phyloP scores from a whole-genome alignment of 2,329 filamentous ascomycete species.

The Clarireedia homoeocarpa region DNA sequence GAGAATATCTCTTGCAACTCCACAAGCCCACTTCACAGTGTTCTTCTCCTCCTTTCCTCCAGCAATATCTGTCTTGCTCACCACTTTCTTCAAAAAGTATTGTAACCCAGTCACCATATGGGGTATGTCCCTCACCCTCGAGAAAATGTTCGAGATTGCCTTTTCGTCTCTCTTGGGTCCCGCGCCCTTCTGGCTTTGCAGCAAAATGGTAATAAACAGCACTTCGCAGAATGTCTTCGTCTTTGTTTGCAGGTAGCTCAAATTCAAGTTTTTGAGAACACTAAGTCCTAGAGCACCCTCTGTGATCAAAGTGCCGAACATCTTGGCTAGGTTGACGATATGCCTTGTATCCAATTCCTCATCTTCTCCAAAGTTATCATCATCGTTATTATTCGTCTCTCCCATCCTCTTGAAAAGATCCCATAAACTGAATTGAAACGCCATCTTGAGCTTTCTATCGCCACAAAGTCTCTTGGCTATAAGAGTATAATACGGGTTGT shows the following conservation, averaged over 20 bases:
- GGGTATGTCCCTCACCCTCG: conserved; percentile 52
- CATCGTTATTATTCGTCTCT: conserved; percentile 59
- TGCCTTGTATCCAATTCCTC: conserved; percentile 45
- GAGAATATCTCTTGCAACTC: conserved; percentile 33
- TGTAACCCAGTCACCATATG: conserved; percentile 67
- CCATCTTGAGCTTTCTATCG: conserved; percentile 68
- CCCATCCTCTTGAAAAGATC: conserved; percentile 78
- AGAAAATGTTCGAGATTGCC: conserved; percentile 58
- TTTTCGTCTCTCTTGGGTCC: conserved; percentile 44
- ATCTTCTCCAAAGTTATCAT: conserved; percentile 49
- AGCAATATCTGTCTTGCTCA: conserved; percentile 56
- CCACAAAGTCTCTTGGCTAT: conserved; percentile 72
- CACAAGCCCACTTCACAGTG: conserved; percentile 41
- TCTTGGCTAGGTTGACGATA: conserved; percentile 59
- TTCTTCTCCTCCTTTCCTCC: conserved; percentile 40
- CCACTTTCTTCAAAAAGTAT: conserved; percentile 70
- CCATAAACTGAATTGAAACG: conserved; percentile 83
- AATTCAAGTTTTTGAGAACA: conserved; percentile 65
- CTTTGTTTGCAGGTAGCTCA: conserved; percentile 68
- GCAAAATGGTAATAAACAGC: conserved; percentile 67
- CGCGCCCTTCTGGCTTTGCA: conserved; percentile 50
- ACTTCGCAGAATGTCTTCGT: conserved; percentile 74
- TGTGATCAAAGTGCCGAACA: conserved; percentile 55
- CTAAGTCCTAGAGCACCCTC: conserved; percentile 50
- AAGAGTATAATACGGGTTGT: conserved; percentile 91